A percentile compares a stretch with the other conserved stretches of the same genome.
Conservation (phyloP, 805 yeast species). For the Saccharomycopsis synnaedendra region DNA sequence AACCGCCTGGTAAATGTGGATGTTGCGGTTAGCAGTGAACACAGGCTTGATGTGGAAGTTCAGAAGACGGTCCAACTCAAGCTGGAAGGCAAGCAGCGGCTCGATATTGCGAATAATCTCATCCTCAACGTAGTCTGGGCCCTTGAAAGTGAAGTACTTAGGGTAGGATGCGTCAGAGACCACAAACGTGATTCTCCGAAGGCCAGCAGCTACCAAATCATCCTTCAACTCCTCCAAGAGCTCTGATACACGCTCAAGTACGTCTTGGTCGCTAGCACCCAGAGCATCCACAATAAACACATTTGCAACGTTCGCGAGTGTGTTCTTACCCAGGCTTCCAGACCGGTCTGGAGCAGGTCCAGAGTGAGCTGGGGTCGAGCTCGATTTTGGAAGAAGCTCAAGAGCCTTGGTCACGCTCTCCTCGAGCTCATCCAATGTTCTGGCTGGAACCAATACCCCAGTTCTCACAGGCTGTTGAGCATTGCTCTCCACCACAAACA, state of each 20-base stretch:
- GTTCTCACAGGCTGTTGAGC: slow-evolving; percentile 57
- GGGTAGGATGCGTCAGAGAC: slow-evolving; percentile 82
- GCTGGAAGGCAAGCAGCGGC: slow-evolving; percentile 96
- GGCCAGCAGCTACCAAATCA: slow-evolving; percentile 56
- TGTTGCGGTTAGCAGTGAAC: slow-evolving; percentile 91
- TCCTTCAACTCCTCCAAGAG: slow-evolving; percentile 57
- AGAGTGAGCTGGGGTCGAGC: slow-evolving; percentile 21
- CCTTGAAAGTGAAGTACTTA: slow-evolving; percentile 89
- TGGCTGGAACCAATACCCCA: slow-evolving; percentile 73
- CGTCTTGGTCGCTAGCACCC: slow-evolving; percentile 63
- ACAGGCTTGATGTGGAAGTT: slow-evolving; percentile 93
- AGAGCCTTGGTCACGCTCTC: slow-evolving; percentile 69
- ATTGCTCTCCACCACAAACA: slow-evolving; percentile 70
- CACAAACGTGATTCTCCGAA: slow-evolving; percentile 90
- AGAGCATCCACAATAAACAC: slow-evolving; percentile 65
- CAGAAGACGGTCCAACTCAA: slow-evolving; percentile 87
- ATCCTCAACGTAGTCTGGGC: slow-evolving; percentile 78
- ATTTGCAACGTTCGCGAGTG: slow-evolving; percentile 70
- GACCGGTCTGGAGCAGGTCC: slow-evolving; percentile 41
- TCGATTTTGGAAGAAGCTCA: slow-evolving; percentile 46
- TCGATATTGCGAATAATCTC: slow-evolving; percentile 94
- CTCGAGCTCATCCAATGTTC: slow-evolving; percentile 83
- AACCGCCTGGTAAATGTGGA: slow-evolving; percentile 93
- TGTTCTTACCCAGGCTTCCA: slow-evolving; percentile 21
- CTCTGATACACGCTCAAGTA: slow-evolving; percentile 50